phyloP scores from a whole-genome alignment of 148 eudicot species.

The Vaccinium macrocarpon region DNA sequence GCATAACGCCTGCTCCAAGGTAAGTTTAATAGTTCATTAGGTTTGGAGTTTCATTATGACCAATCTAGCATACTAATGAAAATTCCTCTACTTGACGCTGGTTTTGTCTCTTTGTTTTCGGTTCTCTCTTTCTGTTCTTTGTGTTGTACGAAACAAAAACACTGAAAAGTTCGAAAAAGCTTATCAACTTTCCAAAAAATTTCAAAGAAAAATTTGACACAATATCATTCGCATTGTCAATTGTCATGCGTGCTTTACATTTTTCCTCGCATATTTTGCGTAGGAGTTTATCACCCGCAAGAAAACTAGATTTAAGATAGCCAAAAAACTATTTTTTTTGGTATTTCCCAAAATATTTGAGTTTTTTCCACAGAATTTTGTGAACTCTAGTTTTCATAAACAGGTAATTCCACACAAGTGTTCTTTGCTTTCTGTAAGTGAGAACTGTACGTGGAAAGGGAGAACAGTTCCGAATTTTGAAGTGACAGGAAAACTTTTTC shows the following conservation, averaged over 20 bases:
- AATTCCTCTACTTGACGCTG: neutral
- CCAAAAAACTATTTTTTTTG: no score
- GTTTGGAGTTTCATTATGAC: neutral
- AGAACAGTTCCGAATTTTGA: neutral
- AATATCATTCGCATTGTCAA: no score
- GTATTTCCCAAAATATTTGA: no score
- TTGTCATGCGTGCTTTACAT: no score
- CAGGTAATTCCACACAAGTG: neutral
- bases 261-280: no score
- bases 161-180: neutral
- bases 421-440: neutral
- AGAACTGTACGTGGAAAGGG: neutral
- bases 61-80: neutral
- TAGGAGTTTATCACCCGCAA: no score
- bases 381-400: neutral
- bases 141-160: neutral
- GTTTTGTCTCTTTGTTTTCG: neutral
- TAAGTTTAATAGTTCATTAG: conserved; percentile 4
- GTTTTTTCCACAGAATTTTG: no score
- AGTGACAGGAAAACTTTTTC: neutral
- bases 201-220: no score
- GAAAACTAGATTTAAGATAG: no score
- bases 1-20: conserved; percentile 73
- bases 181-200: no score
- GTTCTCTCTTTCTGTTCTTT: neutral